Evolutionary conservation across 1,284 basidiomycete genomes (phyloP).

Genomic region (Naganishia sp.): DNA sequence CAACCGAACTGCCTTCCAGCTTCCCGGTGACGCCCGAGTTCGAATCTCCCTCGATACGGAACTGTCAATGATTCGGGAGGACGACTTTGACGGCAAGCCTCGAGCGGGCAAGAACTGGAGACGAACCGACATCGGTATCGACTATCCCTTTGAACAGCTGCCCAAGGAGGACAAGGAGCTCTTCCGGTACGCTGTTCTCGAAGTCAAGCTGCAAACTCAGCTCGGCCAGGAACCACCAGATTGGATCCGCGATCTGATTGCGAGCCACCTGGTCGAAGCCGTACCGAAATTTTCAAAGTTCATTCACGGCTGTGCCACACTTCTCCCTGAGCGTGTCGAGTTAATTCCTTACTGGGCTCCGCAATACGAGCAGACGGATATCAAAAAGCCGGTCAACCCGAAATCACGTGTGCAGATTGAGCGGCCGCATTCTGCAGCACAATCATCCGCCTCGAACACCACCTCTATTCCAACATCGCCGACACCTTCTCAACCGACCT

Average conservation of each 20-base stretch:
- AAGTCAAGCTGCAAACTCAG: slow-evolving; percentile 97
- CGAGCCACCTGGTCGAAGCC: slow-evolving; percentile 89
- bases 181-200: slow-evolving; percentile 90
- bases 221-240: slow-evolving; percentile 92
- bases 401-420: slow-evolving; percentile 61
- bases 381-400: slow-evolving; percentile 39
- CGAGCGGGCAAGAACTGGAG: slow-evolving; percentile 90
- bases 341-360: slow-evolving; percentile 98
- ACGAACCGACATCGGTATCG: slow-evolving; percentile 88
- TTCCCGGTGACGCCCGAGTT: slow-evolving; percentile 95
- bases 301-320: slow-evolving; percentile 93
- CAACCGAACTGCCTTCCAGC: slow-evolving; percentile 97
- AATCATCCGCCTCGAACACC: slow-evolving; percentile 47
- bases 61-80: slow-evolving; percentile 88
- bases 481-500: slow-evolving; percentile 54
- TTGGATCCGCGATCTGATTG: slow-evolving; percentile 94
- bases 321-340: slow-evolving; percentile 90
- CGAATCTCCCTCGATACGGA: slow-evolving; percentile 98
- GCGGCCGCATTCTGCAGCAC: slow-evolving; percentile 60
- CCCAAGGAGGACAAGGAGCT: slow-evolving; percentile 79
- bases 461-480: slow-evolving; percentile 31
- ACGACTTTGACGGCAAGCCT: slow-evolving; percentile 86
- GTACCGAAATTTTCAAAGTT: slow-evolving; percentile 86
- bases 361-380: slow-evolving; percentile 61
- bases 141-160: slow-evolving; percentile 83